Evolutionary conservation across 257 asterid species (phyloP), one percentile per base, ranked within the genome.

Genomic region (Fraxinus quadrangulata): DNA sequence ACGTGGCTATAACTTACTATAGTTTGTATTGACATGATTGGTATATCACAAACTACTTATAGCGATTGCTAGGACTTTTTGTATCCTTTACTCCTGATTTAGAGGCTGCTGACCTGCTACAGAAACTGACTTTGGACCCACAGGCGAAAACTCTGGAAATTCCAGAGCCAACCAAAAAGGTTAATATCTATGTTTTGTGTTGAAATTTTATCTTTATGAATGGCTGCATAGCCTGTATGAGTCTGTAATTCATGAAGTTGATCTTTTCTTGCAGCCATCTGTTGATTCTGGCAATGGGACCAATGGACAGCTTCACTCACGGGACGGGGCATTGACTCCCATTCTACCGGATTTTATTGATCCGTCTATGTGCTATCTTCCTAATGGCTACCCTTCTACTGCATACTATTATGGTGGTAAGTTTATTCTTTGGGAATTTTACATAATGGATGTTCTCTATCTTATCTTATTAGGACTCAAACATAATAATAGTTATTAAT

Each of bases 91-190:
- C 91, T 28, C 69, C 30, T 82, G 71, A 47, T 42, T 49, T 65
- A 91, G 97, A 91, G 74, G 85, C 95, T 79, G 78, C 92, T 36
- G 93, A 85, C 4, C 71, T 91, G 77, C 70, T 91, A 90, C 95
- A 91, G 81, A 90, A 87, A 47, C 70, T 91, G 24, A 76, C 97
- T 2, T 69, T 91, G 91, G 93, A 91, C 13, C 69, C 94, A 2
- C 87, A 88, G 77, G 51, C 86, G 1, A 90, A 88, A 82, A 71
- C 84, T 10, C 40, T 84, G 61, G 93, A 88, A 67, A 65, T 84
- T 23, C 79, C 86, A 1, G 93, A 89, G 21, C 84, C 90, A 7
- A 73, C 88, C 26, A 88, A 88, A 34, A 89, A 88, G 94, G 92
- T 89, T 24, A 23, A 3, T 1, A 63, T 2, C 5, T 40, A 11